Evolutionary conservation across 2,329 filamentous ascomycete species (phyloP), one percentile per base, ranked within the genome.

Genomic region (Alternaria sp.): DNA sequence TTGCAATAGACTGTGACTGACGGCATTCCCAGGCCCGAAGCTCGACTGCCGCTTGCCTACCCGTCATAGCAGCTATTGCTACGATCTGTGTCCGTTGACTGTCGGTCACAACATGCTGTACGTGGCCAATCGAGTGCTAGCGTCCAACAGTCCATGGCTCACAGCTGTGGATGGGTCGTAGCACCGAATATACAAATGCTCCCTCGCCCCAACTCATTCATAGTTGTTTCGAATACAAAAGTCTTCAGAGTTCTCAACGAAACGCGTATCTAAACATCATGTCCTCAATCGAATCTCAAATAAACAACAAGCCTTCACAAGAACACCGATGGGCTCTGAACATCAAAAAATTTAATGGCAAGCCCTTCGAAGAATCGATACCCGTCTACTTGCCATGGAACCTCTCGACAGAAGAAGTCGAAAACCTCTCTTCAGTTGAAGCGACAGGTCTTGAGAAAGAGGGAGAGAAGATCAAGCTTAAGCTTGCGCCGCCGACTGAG

Each of bases 391-490:
- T 84, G 6, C 81, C 81, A 3, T 57, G 77, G 12, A 81, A 82
- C 54, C 75, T 88, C 13, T 77, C 77, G 3, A 65, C 81, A 64
- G 77, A 83, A 1, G 59, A 71, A 12, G 69, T 72, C 21, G 5
- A 46, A 26, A 30, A 25, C 6, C 59, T 71, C 4, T 47, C 70
- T 80, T 40, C 77, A 81, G 86, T 85, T 6, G 85, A 83, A 57
- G 73, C 87, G 67, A 88, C 86, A 0, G 87, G 87, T 0, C 60
- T 88, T 64, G 79, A 84, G 36, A 80, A 86, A 4, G 80, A 87
- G 55, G 85, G 86, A 3, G 87, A 89, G 75, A 88, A 86, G 68
- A 89, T 89, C 59, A 88, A 84, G 7, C 69, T 89, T 62, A 87
- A 86, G 71, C 71, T 89, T 17, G 84, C 87, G 13, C 80, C 77